These are phyloP conservation scores for Acrodontium crateriforme DNA, from an alignment of 2,329 filamentous ascomycete species.

Conservation along the genomic window DNA sequence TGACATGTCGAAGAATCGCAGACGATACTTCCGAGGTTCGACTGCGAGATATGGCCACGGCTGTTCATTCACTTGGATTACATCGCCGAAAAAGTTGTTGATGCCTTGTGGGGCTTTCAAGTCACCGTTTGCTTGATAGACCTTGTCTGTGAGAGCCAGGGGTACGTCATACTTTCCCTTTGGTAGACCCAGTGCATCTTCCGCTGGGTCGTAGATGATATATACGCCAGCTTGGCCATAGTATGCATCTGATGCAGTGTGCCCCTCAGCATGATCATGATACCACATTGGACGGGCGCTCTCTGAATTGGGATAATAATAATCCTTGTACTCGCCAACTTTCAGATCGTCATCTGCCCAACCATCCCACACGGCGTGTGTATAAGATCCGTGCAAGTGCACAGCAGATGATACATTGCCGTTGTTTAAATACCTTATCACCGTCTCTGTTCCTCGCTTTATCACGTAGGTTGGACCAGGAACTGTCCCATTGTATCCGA, in stretches of 20 bases:
- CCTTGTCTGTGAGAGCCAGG: conserved; percentile 36
- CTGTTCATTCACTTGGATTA: conserved; percentile 45
- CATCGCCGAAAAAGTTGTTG: conserved; percentile 40
- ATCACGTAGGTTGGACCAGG: conserved; percentile 42
- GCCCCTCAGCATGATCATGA: conserved; percentile 32
- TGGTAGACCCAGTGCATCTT: conserved; percentile 37
- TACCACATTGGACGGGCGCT: conserved; percentile 44
- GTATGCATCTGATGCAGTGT: conserved; percentile 42
- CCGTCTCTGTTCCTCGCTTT: conserved; percentile 35
- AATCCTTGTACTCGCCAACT: conserved; percentile 44
- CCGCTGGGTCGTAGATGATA: conserved; percentile 37
- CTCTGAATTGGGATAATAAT: conserved; percentile 47
- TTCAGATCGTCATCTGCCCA: conserved; percentile 41
- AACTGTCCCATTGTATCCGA: conserved; percentile 40
- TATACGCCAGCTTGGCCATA: conserved; percentile 44
- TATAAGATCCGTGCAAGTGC: conserved; percentile 43
- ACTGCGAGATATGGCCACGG: conserved; percentile 47
- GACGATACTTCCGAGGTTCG: conserved; percentile 46
- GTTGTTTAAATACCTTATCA: conserved; percentile 42
- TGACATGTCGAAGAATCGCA: conserved; percentile 40
- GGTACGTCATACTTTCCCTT: conserved; percentile 41
- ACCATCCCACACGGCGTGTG: conserved; percentile 29
- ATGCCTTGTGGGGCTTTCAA: conserved; percentile 32
- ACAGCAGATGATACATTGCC: conserved; percentile 31
- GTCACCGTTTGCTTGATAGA: conserved; percentile 38